Evolutionary conservation across 352 stramenopile species (phyloP), one percentile per base, ranked within the genome.

Genomic region (Phytophthora boehmeriae): DNA sequence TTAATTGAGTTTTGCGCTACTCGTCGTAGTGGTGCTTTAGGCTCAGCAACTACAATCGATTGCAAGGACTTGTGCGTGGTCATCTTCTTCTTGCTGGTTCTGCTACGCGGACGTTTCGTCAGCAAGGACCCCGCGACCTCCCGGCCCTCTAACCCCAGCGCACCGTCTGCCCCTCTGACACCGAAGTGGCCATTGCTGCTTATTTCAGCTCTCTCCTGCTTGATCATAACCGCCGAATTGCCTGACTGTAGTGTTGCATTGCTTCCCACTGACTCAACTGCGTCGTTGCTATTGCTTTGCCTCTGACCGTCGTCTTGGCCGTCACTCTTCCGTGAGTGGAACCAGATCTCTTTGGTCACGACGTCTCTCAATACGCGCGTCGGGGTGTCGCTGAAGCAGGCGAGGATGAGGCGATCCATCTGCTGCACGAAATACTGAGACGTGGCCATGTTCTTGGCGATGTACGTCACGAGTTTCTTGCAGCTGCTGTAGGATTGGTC

Each of bases 371-470:
- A 55, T 59, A 89, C 77, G 23, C 63, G 63, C 60, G 78, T 71
- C 0, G 79, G 73, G 19, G 79, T 77, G 28, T 75, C 73, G 38
- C 79, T 89, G 60, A 86, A 76, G 48, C 77, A 88, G 14, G 81
- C 79, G 23, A 88, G 66, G 42, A 91, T 88, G 44, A 91, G 75
- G 45, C 81, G 75, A 35, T 89, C 81, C 81, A 91, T 91, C 51
- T 91, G 79, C 50, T 83, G 55, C 28, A 61, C 53, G 52, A 89
- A 89, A 47, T 72, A 75, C 8, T 63, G 65, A 23, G 75, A 86
- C 41, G 77, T 89, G 39, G 48, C 54, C 77, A 89, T 86, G 57
- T 86, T 84, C 2, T 46, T 60, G n/a, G 57, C 52, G 54, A 89
- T 89, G 54, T 84, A 89, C 41, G 47, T 22, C 19, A 88, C 78